phyloP scores from a whole-genome alignment of 169 alveolate genomes.

The Cryptosporidium tyzzeri region DNA sequence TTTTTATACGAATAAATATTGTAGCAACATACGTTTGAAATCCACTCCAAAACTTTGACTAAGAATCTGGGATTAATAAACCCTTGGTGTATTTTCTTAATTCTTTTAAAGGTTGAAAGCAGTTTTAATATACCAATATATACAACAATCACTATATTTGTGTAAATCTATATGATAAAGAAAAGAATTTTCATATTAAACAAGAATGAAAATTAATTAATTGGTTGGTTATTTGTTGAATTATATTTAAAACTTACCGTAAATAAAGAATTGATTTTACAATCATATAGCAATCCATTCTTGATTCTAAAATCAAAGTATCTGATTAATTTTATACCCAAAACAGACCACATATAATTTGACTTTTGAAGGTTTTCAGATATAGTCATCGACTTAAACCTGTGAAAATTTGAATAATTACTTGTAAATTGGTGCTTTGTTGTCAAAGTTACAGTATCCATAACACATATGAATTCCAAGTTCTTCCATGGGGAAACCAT shows the following conservation, averaged over 20 bases:
- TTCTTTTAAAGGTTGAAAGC: conserved; percentile 45
- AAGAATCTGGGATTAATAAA: conserved; percentile 62
- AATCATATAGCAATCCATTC: conserved; percentile 46
- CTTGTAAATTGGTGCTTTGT: not conserved
- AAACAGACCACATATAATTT: conserved; percentile 72
- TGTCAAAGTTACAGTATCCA: conserved; percentile 57
- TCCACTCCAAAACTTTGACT: conserved; percentile 54
- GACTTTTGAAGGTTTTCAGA: not conserved
- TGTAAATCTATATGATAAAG: conserved; percentile 13
- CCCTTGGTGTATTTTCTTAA: conserved; percentile 62
- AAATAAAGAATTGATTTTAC: conserved; percentile 6
- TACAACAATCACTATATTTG: conserved; percentile 39
- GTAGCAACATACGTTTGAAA: conserved; percentile 21
- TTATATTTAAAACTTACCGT: conserved; percentile 40
- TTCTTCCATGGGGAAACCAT: conserved; percentile 55
- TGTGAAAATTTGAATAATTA: not conserved
- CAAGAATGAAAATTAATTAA: not conserved
- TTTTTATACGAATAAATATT: conserved; percentile 38
- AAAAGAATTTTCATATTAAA: too few relatives aligned
- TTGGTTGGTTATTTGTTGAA: not conserved
- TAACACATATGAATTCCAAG: conserved; percentile 12
- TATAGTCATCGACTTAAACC: not conserved
- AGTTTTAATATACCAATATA: conserved; percentile 30
- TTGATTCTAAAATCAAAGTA: conserved; percentile 57
- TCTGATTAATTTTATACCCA: conserved; percentile 29